Evolutionary conservation across 306 rosid species (phyloP).

Genomic region (Notholithocarpus densiflorus): DNA sequence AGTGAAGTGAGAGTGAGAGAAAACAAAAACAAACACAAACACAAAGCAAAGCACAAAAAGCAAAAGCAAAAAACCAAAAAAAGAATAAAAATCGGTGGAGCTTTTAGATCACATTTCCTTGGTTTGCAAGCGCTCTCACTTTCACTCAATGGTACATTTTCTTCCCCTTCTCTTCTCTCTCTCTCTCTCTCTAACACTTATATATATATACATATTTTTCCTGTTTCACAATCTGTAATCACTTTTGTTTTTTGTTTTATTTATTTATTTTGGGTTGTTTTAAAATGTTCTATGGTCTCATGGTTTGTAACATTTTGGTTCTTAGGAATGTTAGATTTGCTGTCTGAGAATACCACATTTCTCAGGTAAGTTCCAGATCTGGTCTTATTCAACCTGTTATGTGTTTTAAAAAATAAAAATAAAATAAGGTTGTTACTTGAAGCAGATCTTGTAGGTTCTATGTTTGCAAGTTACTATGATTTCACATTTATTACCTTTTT

Average conservation of each 20-base stretch:
- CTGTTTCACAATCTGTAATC: not conserved
- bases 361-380: slow-evolving; percentile 65
- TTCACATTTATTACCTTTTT: not conserved
- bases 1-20: slow-evolving; percentile 18
- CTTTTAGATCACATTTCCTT: slow-evolving; percentile 47
- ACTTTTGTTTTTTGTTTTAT: not conserved
- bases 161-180: slow-evolving; percentile 6
- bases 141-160: slow-evolving; percentile 45
- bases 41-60: slow-evolving; percentile 12
- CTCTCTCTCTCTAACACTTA: not conserved
- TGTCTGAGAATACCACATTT: slow-evolving; percentile 42
- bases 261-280: not conserved
- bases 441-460: slow-evolving; percentile 43
- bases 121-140: slow-evolving; percentile 27
- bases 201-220: slow-evolving; percentile 10
- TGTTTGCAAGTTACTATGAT: not conserved
- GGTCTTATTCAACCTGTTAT: slow-evolving; percentile 10
- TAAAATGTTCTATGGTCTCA: slow-evolving; percentile 21
- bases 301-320: slow-evolving; percentile 24
- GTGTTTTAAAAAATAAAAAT: not conserved
- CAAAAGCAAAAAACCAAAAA: no score
- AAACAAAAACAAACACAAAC: slow-evolving; percentile 11
- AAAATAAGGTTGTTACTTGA: not conserved
- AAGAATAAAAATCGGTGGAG: slow-evolving; percentile 26
- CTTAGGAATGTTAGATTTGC: slow-evolving; percentile 65